These are phyloP conservation scores for Fusarium mundagurra DNA, from an alignment of 2,329 filamentous ascomycete species.

Conservation along the genomic window DNA sequence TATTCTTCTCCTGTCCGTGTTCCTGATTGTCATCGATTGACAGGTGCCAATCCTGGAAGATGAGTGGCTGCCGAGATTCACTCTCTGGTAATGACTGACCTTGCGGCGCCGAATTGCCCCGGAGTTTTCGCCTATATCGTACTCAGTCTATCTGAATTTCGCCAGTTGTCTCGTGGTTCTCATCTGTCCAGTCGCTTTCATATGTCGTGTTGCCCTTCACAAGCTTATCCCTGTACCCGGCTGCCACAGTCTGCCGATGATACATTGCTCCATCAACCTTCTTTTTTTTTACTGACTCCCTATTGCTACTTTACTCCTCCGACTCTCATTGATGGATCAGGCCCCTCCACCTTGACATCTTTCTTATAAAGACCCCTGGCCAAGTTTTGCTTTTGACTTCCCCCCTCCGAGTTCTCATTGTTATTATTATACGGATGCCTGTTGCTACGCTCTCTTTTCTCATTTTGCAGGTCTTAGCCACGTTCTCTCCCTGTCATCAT, in stretches of 20 bases:
- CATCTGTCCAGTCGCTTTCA: constrained; percentile 25
- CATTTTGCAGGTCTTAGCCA: constrained; percentile 27
- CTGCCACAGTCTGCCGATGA: constrained; percentile 9
- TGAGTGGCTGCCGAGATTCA: constrained; percentile 21
- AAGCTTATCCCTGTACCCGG: constrained; percentile 31
- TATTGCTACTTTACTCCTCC: constrained; percentile 1
- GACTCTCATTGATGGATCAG: constrained; percentile 8
- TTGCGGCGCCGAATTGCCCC: constrained; percentile 16
- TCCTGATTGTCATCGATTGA: constrained; percentile 8
- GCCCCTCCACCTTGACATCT: constrained; percentile 12
- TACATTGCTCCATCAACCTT: constrained; percentile 30
- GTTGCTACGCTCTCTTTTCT: constrained; percentile 29
- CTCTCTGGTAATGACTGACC: constrained; percentile 10
- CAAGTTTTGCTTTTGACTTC: constrained; percentile 36
- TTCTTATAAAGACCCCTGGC: constrained; percentile 25
- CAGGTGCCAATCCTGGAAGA: not conserved
- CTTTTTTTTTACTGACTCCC: not conserved
- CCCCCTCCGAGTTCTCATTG: constrained; percentile 6
- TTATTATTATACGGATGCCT: not conserved
- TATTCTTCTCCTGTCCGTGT: constrained; percentile 9
- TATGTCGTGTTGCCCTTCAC: constrained; percentile 32
- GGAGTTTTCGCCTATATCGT: constrained; percentile 17
- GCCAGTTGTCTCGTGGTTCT: constrained; percentile 14
- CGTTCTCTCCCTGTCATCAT: constrained; percentile 12
- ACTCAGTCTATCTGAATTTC: constrained; percentile 25